These are phyloP conservation scores for Austroboletus rostrupii DNA, from an alignment of 1,284 basidiomycete genomes.

Conservation along the genomic window DNA sequence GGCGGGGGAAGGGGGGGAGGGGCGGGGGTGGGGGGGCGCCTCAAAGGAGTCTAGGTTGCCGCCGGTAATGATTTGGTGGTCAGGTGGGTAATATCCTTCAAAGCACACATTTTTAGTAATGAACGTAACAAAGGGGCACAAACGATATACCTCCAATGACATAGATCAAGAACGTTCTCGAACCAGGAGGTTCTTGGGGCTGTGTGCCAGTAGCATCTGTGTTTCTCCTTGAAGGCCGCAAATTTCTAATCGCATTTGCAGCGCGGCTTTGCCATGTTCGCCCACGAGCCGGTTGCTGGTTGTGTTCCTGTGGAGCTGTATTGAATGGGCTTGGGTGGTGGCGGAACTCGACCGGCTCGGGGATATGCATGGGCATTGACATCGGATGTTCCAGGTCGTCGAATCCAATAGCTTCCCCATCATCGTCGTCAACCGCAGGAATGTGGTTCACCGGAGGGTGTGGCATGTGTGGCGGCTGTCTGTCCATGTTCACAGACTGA, in stretches of 20 bases:
- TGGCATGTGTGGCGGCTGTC: slow-evolving; percentile 22
- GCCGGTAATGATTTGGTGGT: slow-evolving; percentile 79
- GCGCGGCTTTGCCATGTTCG: slow-evolving; percentile 47
- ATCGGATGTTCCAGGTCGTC: slow-evolving; percentile 25
- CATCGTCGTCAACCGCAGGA: slow-evolving; percentile 20
- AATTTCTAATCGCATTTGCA: slow-evolving; percentile 53
- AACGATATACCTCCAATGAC: slow-evolving; percentile 63
- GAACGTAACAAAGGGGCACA: background rate
- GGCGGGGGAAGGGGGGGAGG: too few relatives aligned
- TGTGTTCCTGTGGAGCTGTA: slow-evolving; percentile 15
- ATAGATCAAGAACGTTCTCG: slow-evolving; percentile 76
- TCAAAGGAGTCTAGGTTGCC: slow-evolving; percentile 76
- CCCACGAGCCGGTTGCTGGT: slow-evolving; percentile 23
- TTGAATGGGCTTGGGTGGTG: slow-evolving; percentile 11
- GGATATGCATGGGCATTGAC: slow-evolving; percentile 26
- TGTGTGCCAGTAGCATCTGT: slow-evolving; percentile 20
- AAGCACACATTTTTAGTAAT: slow-evolving; percentile 7
- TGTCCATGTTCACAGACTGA: slow-evolving; percentile 60
- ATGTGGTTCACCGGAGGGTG: slow-evolving; percentile 14
- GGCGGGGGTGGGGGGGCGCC: too few relatives aligned
- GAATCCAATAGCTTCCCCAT: slow-evolving; percentile 25
- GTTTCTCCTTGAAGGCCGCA: slow-evolving; percentile 43
- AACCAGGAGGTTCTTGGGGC: slow-evolving; percentile 40
- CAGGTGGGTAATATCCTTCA: slow-evolving; percentile 79
- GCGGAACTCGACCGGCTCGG: slow-evolving; percentile 23